Evolutionary conservation across 1,284 basidiomycete species (phyloP), one percentile per base, ranked within the genome.

Genomic region (Pyrrhoderma noxium): DNA sequence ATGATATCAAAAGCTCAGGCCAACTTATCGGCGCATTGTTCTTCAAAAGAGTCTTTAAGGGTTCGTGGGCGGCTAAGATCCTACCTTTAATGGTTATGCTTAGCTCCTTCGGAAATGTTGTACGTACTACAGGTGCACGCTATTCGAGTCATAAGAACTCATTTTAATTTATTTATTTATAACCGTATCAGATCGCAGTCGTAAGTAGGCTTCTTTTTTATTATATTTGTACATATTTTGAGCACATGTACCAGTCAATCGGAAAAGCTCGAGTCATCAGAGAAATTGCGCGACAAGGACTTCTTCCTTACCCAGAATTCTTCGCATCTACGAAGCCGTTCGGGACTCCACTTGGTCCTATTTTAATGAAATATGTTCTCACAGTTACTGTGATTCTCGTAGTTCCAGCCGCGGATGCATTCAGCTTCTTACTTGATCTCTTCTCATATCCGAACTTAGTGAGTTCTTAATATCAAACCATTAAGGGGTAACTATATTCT

Each of bases 321-420:
- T 73, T 72, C 61, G 67, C 69, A 5, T 71, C 70, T 3, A 74
- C 70, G 3, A 65, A 63, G 35, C 72, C 72, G 1, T 76, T 72
- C 56, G 72, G 72, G 16, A 75, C 73, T 2, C 74, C 73, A 9
- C 56, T 72, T 14, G 73, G 67, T 0, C 71, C 74, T 4, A 64
- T 76, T 42, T 58, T 71, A 9, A 60, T 76, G 35, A 73, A 75
- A 56, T 79, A 69, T 65, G 45, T 67, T 14, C 59, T 78, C 9
- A 74, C 76, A 0, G 61, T 73, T n/a, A 68, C 79, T 56, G 70
- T 81, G 45, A 74, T 82, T 57, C 61, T 79, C 21, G 73, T 68
- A 0, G 73, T 75, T 16, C 79, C 77, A 1, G 68, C 74, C 19
- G 74, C 73, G 42, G 75, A 77, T 59, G 75, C 76, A 0, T 79